A percentile compares a stretch with the other conserved stretches of the same genome.
Conservation (phyloP, 176 grass and related monocot species). For the Neostapfia colusana region DNA sequence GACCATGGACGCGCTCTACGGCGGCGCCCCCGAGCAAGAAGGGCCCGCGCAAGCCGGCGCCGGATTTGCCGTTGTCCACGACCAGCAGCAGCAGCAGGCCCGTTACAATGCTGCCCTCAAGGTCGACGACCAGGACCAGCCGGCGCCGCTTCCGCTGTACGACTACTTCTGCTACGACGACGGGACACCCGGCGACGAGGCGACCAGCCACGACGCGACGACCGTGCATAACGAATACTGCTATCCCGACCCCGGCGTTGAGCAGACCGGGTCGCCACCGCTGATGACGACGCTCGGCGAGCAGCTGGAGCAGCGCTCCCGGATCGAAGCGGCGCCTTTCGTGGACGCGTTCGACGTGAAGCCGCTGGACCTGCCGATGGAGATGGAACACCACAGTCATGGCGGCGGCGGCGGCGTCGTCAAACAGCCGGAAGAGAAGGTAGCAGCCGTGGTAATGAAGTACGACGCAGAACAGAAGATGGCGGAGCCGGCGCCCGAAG, state of each 20-base stretch:
- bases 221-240: neutral
- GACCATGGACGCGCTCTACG: constrained; percentile 29
- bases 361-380: neutral
- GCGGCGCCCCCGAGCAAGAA: neutral
- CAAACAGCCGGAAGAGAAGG: neutral
- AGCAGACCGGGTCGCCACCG: neutral
- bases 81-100: neutral
- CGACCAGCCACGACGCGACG: constrained; percentile 12
- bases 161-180: constrained; percentile 42
- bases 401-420: neutral
- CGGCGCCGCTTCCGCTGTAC: constrained; percentile 5
- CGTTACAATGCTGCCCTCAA: neutral
- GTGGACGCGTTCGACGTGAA: constrained; percentile 17
- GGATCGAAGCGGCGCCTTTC: constrained; percentile 21
- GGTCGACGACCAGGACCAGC: neutral
- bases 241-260: neutral
- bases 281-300: constrained; percentile 4
- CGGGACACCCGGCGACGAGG: neutral
- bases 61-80: neutral
- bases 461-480: constrained; percentile 5
- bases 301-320: constrained; percentile 25
- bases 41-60: too few relatives aligned
- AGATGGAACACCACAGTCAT: neutral
- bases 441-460: neutral
- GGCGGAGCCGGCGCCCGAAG: neutral